Base-by-base conservation (phyloP, 2,329 filamentous ascomycete genomes). In the Pestalotiopsis sp. region DNA sequence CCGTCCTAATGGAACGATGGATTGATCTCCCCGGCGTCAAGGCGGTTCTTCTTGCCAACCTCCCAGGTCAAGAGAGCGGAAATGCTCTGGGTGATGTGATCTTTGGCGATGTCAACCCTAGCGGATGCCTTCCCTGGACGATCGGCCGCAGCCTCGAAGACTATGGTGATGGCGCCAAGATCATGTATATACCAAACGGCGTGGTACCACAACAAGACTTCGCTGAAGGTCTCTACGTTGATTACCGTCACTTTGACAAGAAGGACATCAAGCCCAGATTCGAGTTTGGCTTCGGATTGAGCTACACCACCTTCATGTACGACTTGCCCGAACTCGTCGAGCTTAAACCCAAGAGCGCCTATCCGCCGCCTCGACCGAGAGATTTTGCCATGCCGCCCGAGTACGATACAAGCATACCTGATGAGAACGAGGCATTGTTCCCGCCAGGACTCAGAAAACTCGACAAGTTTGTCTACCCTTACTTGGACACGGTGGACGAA, bases 191-290 rank as follows among this genome's bases (percentile, higher is more conserved):
- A 63, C 88, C 92, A 0, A 92, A 93, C 72, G 88, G 86, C 17
- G 82, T 92, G 3, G 84, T 91, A 1, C 93, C 94, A 0, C 93
- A 97, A 76, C 93, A 97, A 73, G 90, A 93, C 71, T 97, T 96
- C 77, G 86, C 85, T 1, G 93, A 97, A 76, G 93, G 93, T 0
- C 81, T 97, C 0, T 95, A 95, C 76, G 90, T 97, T 73, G 95
- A 98, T 82, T 97, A 98, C 81, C 91, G 94, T 13, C 88, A 95
- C 79, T 95, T 98, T 73, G 94, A 97, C 83, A 93, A 92, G 77
- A 80, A 91, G 67, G 84, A 86, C 68, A 91, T 96, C 69, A 84
- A 85, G 4, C 95, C 95, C 0, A 91, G 92, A 1, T 98, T 91
- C 77, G 92, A 93, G 61, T 98, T 98, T 74, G 95, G 95, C 0